phyloP scores from a whole-genome alignment of 345 rosid genomes.

The Turritis glabra region DNA sequence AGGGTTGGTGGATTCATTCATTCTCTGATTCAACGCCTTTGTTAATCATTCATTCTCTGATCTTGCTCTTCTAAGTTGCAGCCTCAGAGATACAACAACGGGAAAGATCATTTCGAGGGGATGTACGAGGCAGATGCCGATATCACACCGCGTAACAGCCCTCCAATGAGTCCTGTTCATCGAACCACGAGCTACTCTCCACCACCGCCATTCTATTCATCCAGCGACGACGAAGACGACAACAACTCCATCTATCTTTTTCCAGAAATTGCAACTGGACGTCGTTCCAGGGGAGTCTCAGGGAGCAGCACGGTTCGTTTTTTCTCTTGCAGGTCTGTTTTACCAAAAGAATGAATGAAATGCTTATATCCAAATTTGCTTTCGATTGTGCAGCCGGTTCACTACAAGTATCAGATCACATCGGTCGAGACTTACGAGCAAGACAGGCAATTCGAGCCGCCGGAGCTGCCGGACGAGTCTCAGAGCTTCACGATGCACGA shows the following conservation, averaged over 20 bases:
- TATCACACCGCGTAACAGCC: no score
- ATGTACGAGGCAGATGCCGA: slow-evolving; percentile 40
- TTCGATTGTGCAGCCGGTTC: slow-evolving; percentile 35
- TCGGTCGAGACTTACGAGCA: slow-evolving; percentile 27
- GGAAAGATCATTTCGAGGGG: slow-evolving; percentile 30
- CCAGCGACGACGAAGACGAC: slow-evolving; percentile 34
- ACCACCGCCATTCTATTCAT: slow-evolving; percentile 34
- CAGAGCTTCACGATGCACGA: slow-evolving; percentile 33
- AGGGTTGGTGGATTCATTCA: slow-evolving; percentile 1
- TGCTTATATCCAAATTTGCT: not conserved
- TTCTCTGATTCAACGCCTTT: not conserved
- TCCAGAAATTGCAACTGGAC: slow-evolving; percentile 31
- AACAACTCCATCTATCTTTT: slow-evolving; percentile 34
- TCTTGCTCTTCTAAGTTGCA: not conserved
- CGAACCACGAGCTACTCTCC: slow-evolving; percentile 22
- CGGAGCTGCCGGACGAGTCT: slow-evolving; percentile 34
- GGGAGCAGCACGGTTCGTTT: slow-evolving; percentile 31
- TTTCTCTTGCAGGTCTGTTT: not conserved
- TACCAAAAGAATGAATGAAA: not conserved
- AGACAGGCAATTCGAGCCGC: slow-evolving; percentile 37
- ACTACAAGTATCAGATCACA: slow-evolving; percentile 29
- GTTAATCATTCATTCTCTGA: not conserved
- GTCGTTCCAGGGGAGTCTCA: slow-evolving; percentile 28
- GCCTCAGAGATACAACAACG: slow-evolving; percentile 18
- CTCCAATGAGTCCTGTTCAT: slow-evolving; percentile 26